Evolutionary conservation across 768 basidiomycete genomes (phyloP), one percentile per base, ranked within the genome.

Genomic region (Agrocybe praecox): DNA sequence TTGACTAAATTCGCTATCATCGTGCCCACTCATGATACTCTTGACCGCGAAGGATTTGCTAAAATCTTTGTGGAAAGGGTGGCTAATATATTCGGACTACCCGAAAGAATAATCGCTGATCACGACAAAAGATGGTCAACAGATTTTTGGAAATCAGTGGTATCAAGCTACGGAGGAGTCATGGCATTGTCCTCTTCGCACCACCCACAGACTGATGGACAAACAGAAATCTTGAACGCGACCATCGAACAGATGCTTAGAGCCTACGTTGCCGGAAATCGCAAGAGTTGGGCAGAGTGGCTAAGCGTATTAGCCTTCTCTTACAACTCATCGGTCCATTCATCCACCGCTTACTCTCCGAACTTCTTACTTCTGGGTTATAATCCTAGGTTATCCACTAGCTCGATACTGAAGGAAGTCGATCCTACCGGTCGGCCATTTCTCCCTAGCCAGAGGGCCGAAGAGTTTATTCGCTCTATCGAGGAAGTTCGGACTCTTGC

Each of bases 1-100:
- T 53, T 72, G 0, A 74, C 74, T 2, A 82, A 82, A 53, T 70
- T 68, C 59, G 73, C 61, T 0, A 68, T 74, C 15, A 78, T 81
- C 61, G 69, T 80, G 19, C 76, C 78, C 3, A 56, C 62, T 43
- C 52, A 53, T 15, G 63, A 67, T 6, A 62, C 22, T 0, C 62
- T 72, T 21, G 64, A 60, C n/a, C n/a, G n/a, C 6, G 24, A 36
- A 2, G 70, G 71, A 15, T 66, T 71, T 0, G 72, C 74, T 1
- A 22, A 46, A 7, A 45, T 74, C 0, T 74, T 77, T 51, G 53
- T 73, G 46, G 48, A 67, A 6, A 59, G 74, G 29, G 63, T 75
- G 11, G 62, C n/a, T n/a, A 32, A 51, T 11, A 22, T 65, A 8
- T 69, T 60, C 50, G 65, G 72, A 1, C 53, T 73, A 2, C 67